phyloP scores from a whole-genome alignment of 768 basidiomycete species.

The Dentipellis fragilis region DNA sequence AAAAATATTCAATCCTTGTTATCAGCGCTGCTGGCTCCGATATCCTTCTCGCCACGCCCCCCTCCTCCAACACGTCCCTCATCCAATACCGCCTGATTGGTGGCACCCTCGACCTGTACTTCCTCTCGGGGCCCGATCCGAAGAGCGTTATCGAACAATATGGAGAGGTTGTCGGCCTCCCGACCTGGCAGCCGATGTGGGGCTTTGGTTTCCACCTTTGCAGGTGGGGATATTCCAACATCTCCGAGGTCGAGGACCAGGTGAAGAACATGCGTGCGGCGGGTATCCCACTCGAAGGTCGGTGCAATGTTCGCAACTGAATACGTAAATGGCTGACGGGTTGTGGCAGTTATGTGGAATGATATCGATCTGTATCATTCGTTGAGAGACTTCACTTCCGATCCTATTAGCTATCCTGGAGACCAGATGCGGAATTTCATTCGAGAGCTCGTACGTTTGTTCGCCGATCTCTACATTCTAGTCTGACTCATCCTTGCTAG shows the following conservation, averaged over 20 bases:
- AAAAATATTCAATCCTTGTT: background rate
- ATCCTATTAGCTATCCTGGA: slow-evolving; percentile 52
- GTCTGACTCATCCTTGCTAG: slow-evolving; percentile 15
- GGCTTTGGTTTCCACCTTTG: slow-evolving; percentile 74
- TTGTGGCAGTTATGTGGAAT: slow-evolving; percentile 59
- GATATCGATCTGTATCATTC: slow-evolving; percentile 70
- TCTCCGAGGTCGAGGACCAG: slow-evolving; percentile 47
- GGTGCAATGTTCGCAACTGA: slow-evolving; percentile 1
- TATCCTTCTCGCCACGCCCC: slow-evolving; percentile 55
- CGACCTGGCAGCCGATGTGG: slow-evolving; percentile 67
- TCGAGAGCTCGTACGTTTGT: slow-evolving; percentile 33
- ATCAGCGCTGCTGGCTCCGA: slow-evolving; percentile 59
- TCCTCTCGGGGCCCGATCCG: slow-evolving; percentile 46
- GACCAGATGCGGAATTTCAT: slow-evolving; percentile 47
- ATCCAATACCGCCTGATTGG: slow-evolving; percentile 69
- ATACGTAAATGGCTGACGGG: background rate
- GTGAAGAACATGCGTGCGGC: slow-evolving; percentile 54
- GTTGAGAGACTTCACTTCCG: slow-evolving; percentile 57
- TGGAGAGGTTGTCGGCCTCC: slow-evolving; percentile 52
- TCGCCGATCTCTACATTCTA: slow-evolving; percentile 15
- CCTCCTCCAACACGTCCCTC: slow-evolving; percentile 41
- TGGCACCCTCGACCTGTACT: slow-evolving; percentile 72
- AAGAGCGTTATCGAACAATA: slow-evolving; percentile 63
- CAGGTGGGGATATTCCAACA: slow-evolving; percentile 42
- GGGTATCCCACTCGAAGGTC: slow-evolving; percentile 70